Evolutionary conservation across 495 filamentous ascomycete genomes (phyloP).

Genomic region (Penicilliopsis zonata): DNA sequence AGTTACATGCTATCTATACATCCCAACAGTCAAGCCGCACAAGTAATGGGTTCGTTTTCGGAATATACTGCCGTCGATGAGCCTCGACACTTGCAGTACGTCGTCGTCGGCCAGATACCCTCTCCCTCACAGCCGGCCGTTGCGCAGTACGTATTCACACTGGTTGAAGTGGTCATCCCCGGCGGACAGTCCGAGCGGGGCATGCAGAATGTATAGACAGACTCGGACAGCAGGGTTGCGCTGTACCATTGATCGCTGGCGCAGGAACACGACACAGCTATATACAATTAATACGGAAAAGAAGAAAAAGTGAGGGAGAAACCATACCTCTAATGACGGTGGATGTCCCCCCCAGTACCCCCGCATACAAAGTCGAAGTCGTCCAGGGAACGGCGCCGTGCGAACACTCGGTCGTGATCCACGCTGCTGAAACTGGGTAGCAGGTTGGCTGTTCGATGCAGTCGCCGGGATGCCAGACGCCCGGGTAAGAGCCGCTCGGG

Average conservation of each 20-base stretch:
- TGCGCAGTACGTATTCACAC: conserved; percentile 2
- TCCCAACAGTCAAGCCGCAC: too few species aligned
- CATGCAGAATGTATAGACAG: conserved; percentile 16
- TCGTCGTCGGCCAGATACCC: background rate
- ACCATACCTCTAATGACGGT: conserved; percentile 10
- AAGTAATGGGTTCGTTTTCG: too few species aligned
- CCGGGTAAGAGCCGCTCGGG: conserved; percentile 11
- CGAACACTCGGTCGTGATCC: conserved; percentile 16
- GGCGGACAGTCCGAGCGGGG: conserved; percentile 3
- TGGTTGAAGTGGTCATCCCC: conserved; percentile 1
- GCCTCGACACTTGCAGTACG: background rate
- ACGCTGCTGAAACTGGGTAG: conserved; percentile 11
- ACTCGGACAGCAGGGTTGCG: conserved; percentile 4
- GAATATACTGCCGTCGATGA: too few species aligned
- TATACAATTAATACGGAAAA: background rate
- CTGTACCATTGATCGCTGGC: conserved; percentile 14
- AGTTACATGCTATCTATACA: too few species aligned
- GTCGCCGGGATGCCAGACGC: conserved; percentile 18
- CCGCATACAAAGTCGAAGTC: conserved; percentile 12
- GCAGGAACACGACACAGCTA: conserved; percentile 15
- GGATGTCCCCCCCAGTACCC: conserved; percentile 9
- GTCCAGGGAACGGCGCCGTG: conserved; percentile 12
- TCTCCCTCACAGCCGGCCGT: conserved; percentile 12
- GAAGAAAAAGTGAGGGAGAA: background rate
- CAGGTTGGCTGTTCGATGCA: conserved; percentile 15